Base-by-base conservation (phyloP, 1,284 basidiomycete species). In the Schizophyllum amplum region DNA sequence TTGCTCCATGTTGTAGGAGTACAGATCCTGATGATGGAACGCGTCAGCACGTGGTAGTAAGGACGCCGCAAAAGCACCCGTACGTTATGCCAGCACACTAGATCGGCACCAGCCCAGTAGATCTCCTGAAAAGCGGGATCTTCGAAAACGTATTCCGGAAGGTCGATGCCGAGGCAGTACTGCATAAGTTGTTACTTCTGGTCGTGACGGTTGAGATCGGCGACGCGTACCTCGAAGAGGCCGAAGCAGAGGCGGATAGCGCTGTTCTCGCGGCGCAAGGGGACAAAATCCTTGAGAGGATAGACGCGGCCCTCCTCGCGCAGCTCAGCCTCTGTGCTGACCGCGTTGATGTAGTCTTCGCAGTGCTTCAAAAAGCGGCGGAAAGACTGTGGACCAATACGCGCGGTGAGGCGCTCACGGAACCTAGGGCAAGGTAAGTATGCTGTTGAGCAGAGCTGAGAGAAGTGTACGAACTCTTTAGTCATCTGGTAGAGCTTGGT, bases 1-100 rank as follows among this genome's bases (percentile, higher is more conserved):
- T 55, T 67, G 65, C 53, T 68, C 67, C 59, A 62, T 64, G 52
- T 64, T 65, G 55, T 66, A 68, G 4, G 67, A 68, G 51, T 66
- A 67, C 13, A 68, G 51, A 52, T 68, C 66, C 66, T 67, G 52
- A 5, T 47, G 21, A n/a, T 17, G 33, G 33, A 9, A 42, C 33
- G 33, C n/a, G 33, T 42, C 2, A 24, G 21, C 27, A 59, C 23
- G 48, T 3, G 26, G 27, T 47, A 53, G 42, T 25, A 25, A 53
- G 22, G 47, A 33, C 15, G 46, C 50, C 11, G 4, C 20, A 23
- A 33, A 51, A 25, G 46, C 27, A 49, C 17, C 55, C 64, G 51
- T 55, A 68, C 67, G 54, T 69, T 68, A 11, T 60, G 50, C 47
- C 64, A 62, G 22, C 57, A 63, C n/a, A 68, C 62, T 22, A 68